A percentile compares a stretch with the other conserved stretches of the same genome.
Evolutionary conservation across 495 filamentous ascomycete genomes (phyloP).

Genomic region (Neurospora cerealis): DNA sequence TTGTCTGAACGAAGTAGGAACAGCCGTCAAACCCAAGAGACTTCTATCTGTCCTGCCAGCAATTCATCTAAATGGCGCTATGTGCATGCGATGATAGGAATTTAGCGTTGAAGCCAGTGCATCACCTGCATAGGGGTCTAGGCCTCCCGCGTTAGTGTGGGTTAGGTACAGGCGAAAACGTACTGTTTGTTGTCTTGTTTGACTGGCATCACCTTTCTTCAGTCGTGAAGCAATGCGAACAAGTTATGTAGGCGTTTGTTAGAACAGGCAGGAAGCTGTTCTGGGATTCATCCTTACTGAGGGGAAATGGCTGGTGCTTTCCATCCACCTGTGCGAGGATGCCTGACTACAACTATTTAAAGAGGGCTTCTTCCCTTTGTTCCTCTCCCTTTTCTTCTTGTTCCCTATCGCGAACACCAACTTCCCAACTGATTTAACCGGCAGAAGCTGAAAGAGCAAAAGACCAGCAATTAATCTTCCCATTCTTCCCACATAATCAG

Average conservation of each 20-base stretch:
- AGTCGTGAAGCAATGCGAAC: background rate
- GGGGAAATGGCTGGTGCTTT: background rate
- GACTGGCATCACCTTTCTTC: background rate
- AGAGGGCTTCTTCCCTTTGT: background rate
- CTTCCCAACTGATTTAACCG: background rate
- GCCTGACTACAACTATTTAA: background rate
- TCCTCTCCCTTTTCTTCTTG: background rate
- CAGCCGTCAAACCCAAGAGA: background rate
- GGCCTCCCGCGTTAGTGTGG: background rate
- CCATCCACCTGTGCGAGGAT: background rate
- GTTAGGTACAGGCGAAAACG: background rate
- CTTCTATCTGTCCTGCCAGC: background rate
- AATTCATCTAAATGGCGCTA: background rate
- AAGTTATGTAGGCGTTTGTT: background rate
- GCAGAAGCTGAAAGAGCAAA: background rate
- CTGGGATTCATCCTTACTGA: background rate
- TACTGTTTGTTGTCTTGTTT: background rate
- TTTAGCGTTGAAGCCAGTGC: background rate
- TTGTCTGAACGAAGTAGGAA: background rate
- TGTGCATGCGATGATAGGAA: background rate
- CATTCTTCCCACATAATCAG: conserved; percentile 10
- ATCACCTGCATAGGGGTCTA: too few relatives aligned
- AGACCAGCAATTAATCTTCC: background rate
- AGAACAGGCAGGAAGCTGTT: background rate
- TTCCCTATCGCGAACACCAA: background rate